Evolutionary conservation across 306 rosid genomes (phyloP).

Genomic region (Cucumis melo): DNA sequence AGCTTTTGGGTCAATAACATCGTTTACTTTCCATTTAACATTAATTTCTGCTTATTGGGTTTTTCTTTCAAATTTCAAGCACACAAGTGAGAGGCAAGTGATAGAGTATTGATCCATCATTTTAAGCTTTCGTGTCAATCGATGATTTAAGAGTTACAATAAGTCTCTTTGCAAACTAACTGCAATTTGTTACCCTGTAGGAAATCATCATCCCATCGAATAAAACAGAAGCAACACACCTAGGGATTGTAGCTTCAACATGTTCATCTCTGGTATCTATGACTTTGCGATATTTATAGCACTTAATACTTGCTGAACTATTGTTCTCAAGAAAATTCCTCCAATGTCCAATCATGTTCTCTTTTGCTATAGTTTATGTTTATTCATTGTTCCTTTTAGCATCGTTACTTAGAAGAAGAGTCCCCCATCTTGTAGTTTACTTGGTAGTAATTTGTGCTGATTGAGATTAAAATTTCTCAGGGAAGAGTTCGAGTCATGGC

Average conservation of each 20-base stretch:
- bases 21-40: too few relatives aligned
- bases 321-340: not conserved
- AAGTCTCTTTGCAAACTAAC: not conserved
- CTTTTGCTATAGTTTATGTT: not conserved
- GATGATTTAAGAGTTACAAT: not conserved
- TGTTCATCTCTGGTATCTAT: slow-evolving; percentile 73
- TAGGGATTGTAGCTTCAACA: slow-evolving; percentile 35
- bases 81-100: too few relatives aligned
- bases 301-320: not conserved
- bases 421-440: not conserved
- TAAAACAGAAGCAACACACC: slow-evolving; percentile 47
- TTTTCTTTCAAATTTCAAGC: too few relatives aligned
- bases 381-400: not conserved
- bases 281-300: not conserved
- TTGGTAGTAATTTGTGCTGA: slow-evolving; percentile 4
- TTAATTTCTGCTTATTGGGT: too few relatives aligned
- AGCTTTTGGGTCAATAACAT: too few relatives aligned
- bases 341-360: not conserved
- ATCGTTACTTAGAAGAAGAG: not conserved
- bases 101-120: too few relatives aligned
- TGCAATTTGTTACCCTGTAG: slow-evolving; percentile 26
- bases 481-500: slow-evolving; percentile 86
- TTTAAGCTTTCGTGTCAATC: too few relatives aligned
- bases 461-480: slow-evolving; percentile 23
- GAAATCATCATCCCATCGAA: slow-evolving; percentile 55